phyloP scores from a whole-genome alignment of 2,329 filamentous ascomycete species.

The Triangularia verruculosa region DNA sequence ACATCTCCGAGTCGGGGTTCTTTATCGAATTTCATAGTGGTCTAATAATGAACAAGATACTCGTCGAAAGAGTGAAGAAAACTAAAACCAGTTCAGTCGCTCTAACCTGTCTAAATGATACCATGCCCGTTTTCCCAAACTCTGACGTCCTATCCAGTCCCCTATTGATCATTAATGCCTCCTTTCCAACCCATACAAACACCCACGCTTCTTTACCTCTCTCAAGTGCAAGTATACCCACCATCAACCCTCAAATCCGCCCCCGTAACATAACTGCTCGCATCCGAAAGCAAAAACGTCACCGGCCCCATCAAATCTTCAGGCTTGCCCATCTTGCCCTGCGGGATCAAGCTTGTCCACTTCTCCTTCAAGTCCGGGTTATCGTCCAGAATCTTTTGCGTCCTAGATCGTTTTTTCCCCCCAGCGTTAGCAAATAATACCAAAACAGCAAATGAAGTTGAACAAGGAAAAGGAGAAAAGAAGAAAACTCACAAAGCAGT shows the following conservation, averaged over 20 bases:
- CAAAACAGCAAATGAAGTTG: too few species aligned
- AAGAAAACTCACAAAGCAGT: constrained; percentile 73
- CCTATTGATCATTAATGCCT: neutral
- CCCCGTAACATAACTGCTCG: constrained; percentile 67
- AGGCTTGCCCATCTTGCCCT: constrained; percentile 89
- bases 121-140: too few species aligned
- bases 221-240: constrained; percentile 76
- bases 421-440: constrained; percentile 7
- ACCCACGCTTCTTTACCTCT: neutral
- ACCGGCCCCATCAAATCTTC: constrained; percentile 93
- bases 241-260: constrained; percentile 81
- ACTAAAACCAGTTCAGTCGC: too few species aligned
- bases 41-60: too few species aligned
- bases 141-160: too few species aligned
- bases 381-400: constrained; percentile 89
- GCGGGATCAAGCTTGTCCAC: constrained; percentile 89
- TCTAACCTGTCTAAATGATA: too few species aligned
- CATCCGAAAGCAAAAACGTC: constrained; percentile 79
- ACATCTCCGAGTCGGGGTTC: too few species aligned
- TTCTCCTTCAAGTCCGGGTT: constrained; percentile 85
- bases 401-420: constrained; percentile 51
- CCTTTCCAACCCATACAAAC: neutral
- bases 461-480: neutral
- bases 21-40: too few species aligned
- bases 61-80: too few species aligned